Base-by-base conservation (phyloP, 2,329 filamentous ascomycete genomes). In the Teratosphaeria gauchensis region DNA sequence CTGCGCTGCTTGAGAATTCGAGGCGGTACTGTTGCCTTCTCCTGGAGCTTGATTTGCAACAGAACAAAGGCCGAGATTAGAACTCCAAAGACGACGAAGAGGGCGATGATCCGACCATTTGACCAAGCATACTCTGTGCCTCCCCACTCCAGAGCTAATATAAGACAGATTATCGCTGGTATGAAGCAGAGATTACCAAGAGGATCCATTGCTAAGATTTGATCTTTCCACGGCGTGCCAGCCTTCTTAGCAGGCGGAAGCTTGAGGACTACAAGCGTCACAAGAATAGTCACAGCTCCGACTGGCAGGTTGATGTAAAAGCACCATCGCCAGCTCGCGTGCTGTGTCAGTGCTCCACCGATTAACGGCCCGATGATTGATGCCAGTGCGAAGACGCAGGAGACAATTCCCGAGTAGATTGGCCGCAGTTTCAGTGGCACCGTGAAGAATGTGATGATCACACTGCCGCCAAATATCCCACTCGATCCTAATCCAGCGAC, bases 291-390 rank as follows among this genome's bases (percentile, higher is more conserved):
- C 16, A 51, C 48, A 21, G 19, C 48, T 11, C 48, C 48, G 9
- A 51, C 48, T 9, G 48, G 48, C 48, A 51, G 28, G 9, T 21
- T 21, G 8, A 51, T 51, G 8, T 16, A 51, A 7, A 51, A 51
- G n/a, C 48, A 75, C 68, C 71, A 73, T 51, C 73, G 57, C 73
- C 74, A 76, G 19, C 60, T 63, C 1, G 72, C 53, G 8, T 64
- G 64, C 52, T 74, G 63, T 19, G 69, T 74, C 16, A 75, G 59
- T 12, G 65, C 68, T 46, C 72, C 74, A 12, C 74, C 73, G 7
- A 75, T 56, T 9, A 72, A 55, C 7, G 73, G 72, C 4, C 66
- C 69, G 14, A 60, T 33, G 33, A 73, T 62, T 3, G 63, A 63
- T 1, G 68, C 67, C 8, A 72, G 31, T 3, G 63, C 64, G 56